A percentile compares a stretch with the other conserved stretches of the same genome.
Conservation (phyloP, 2,329 filamentous ascomycete species). For the Karstenula rhodostoma region DNA sequence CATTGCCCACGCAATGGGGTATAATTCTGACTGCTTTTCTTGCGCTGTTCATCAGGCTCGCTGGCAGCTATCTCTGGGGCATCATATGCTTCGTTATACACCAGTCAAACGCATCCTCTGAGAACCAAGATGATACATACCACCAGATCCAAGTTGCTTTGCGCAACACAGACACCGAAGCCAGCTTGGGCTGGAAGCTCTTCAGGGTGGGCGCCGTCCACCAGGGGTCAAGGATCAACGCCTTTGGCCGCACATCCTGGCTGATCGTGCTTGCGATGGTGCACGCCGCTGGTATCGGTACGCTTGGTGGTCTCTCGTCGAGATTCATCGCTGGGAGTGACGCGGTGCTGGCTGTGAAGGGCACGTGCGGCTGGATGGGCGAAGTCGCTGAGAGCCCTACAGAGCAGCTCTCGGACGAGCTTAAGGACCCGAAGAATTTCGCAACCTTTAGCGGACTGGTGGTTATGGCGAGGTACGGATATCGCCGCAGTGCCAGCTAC, state of each 20-base stretch:
- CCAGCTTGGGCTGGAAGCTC: conserved; percentile 15
- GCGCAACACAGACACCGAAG: conserved; percentile 22
- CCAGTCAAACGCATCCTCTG: conserved; percentile 17
- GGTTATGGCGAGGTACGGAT: conserved; percentile 18
- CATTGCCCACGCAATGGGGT: conserved; percentile 16
- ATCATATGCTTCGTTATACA: conserved; percentile 20
- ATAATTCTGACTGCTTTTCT: conserved; percentile 14
- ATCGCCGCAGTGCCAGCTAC: conserved; percentile 20
- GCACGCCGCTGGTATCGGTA: conserved; percentile 13
- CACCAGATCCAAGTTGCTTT: conserved; percentile 24
- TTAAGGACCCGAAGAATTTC: conserved; percentile 10
- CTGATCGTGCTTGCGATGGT: conserved; percentile 17
- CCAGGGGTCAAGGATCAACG: conserved; percentile 16
- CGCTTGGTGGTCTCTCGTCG: conserved; percentile 16
- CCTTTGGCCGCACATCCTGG: conserved; percentile 11
- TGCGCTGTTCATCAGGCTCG: conserved; percentile 15
- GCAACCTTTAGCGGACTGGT: conserved; percentile 15
- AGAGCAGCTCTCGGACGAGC: neutral
- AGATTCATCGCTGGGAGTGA: conserved; percentile 16
- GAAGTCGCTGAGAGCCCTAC: neutral
- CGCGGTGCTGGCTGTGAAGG: conserved; percentile 9
- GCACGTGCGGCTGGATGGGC: conserved; percentile 19
- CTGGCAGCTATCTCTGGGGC: conserved; percentile 10
- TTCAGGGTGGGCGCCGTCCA: conserved; percentile 18
- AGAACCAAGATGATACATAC: conserved; percentile 21